Percentiles rank a stretch among this genome's conserved stretches.
phyloP scores from a whole-genome alignment of 495 filamentous ascomycete genomes.

The Pyrenula massariospora region DNA sequence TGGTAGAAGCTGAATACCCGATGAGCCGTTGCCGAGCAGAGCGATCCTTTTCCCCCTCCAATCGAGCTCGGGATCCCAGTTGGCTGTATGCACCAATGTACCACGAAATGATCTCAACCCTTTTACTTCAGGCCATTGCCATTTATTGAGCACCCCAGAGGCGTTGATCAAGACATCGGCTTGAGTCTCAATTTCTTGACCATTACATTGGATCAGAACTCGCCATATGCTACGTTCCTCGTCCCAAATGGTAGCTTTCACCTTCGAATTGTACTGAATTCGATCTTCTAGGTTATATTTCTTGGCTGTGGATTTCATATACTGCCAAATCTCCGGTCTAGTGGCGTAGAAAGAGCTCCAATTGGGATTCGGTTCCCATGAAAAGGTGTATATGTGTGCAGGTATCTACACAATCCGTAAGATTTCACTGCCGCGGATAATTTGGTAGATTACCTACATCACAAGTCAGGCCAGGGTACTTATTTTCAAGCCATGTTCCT shows the following conservation, averaged over 20 bases:
- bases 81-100: slow-evolving; percentile 41
- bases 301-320: slow-evolving; percentile 9
- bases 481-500: slow-evolving; percentile 41
- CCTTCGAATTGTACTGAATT: slow-evolving; percentile 12
- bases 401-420: too few relatives aligned
- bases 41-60: slow-evolving; percentile 38
- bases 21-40: slow-evolving; percentile 37
- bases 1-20: slow-evolving; percentile 41
- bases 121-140: slow-evolving; percentile 36
- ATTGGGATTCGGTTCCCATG: slow-evolving; percentile 20
- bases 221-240: slow-evolving; percentile 7
- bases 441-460: too few relatives aligned
- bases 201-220: not conserved
- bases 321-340: slow-evolving; percentile 10
- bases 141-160: slow-evolving; percentile 36
- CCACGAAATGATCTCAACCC: slow-evolving; percentile 37
- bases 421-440: too few relatives aligned
- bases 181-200: slow-evolving; percentile 1
- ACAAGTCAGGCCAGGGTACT: slow-evolving; percentile 53
- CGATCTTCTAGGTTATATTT: slow-evolving; percentile 10
- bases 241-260: slow-evolving; percentile 8
- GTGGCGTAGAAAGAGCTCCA: not conserved
- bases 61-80: slow-evolving; percentile 37
- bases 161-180: slow-evolving; percentile 35
- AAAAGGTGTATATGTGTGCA: slow-evolving; percentile 18